These are phyloP conservation scores for Curvularia eragrostidis DNA, from an alignment of 2,329 filamentous ascomycete genomes.

Conservation along the genomic window DNA sequence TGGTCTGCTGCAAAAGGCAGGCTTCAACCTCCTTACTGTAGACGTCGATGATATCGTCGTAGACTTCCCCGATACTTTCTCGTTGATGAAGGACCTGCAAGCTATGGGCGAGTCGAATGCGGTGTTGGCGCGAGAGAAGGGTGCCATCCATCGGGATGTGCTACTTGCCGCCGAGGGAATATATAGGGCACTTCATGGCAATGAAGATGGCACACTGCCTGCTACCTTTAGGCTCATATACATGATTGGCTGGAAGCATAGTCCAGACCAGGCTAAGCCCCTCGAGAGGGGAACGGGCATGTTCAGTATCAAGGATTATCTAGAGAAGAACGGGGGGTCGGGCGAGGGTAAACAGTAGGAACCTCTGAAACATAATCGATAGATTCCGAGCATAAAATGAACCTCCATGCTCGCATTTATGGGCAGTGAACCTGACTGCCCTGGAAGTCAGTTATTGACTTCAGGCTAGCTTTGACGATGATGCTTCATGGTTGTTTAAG, in stretches of 20 bases:
- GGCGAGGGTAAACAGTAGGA: conserved; percentile 21
- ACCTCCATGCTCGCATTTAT: not conserved
- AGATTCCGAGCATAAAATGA: not conserved
- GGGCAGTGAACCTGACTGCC: not conserved
- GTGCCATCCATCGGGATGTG: conserved; percentile 77
- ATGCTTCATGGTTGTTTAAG: not conserved
- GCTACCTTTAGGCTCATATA: conserved; percentile 96
- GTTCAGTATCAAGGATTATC: conserved; percentile 84
- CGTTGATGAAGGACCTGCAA: conserved; percentile 91
- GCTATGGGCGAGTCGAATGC: conserved; percentile 97
- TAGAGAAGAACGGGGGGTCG: conserved; percentile 57
- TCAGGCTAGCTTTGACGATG: not conserved
- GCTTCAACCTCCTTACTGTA: conserved; percentile 95
- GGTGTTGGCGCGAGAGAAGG: conserved; percentile 82
- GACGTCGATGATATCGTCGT: conserved; percentile 98
- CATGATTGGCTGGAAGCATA: conserved; percentile 98
- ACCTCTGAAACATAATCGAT: not conserved
- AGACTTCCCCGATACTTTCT: conserved; percentile 88
- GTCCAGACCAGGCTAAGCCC: conserved; percentile 77
- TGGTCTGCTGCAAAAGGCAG: conserved; percentile 81
- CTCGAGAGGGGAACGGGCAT: conserved; percentile 83
- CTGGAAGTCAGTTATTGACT: not conserved
- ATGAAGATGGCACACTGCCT: conserved; percentile 68
- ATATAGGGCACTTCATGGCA: conserved; percentile 85
- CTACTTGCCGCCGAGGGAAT: conserved; percentile 87